These are phyloP conservation scores for Cryptomeria japonica DNA, from an alignment of 75 land plant species.

Conservation along the genomic window DNA sequence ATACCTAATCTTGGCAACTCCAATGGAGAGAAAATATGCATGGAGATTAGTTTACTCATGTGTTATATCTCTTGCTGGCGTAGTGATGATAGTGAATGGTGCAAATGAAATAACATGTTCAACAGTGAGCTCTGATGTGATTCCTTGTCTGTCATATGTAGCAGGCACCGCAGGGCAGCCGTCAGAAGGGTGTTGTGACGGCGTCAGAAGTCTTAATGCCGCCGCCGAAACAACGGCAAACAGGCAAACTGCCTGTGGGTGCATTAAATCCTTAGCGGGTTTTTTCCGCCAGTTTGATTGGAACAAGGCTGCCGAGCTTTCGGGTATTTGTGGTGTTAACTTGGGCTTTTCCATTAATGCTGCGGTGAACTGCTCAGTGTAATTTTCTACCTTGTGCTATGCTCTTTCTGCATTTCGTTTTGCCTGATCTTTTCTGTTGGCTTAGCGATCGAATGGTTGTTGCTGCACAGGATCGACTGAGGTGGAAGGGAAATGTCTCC, in stretches of 20 bases:
- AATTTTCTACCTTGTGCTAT: not conserved
- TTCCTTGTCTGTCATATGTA: conserved; percentile 22
- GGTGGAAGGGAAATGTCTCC: too few relatives aligned
- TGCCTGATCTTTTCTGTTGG: too few relatives aligned
- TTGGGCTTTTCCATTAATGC: conserved; percentile 14
- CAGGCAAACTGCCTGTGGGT: conserved; percentile 29
- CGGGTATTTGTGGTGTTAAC: not conserved
- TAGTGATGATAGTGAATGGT: not conserved
- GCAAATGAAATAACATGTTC: conserved; percentile 26
- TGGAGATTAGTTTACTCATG: too few relatives aligned
- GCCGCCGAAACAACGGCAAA: conserved; percentile 23
- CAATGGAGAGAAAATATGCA: too few relatives aligned
- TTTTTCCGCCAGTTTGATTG: not conserved
- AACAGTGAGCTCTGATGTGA: conserved; percentile 8
- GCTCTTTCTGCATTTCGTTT: too few relatives aligned
- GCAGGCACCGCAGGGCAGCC: conserved; percentile 7
- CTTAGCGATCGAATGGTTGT: too few relatives aligned
- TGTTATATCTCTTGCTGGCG: not conserved
- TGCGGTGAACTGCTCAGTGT: not conserved
- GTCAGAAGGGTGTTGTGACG: conserved; percentile 34
- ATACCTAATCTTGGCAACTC: too few relatives aligned
- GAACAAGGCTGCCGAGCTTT: not conserved
- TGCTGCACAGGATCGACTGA: too few relatives aligned
- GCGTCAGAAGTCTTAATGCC: conserved; percentile 25
- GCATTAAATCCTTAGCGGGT: conserved; percentile 24